Evolutionary conservation across 768 basidiomycete genomes (phyloP), one percentile per base, ranked within the genome.

Genomic region (Suillus subluteus): DNA sequence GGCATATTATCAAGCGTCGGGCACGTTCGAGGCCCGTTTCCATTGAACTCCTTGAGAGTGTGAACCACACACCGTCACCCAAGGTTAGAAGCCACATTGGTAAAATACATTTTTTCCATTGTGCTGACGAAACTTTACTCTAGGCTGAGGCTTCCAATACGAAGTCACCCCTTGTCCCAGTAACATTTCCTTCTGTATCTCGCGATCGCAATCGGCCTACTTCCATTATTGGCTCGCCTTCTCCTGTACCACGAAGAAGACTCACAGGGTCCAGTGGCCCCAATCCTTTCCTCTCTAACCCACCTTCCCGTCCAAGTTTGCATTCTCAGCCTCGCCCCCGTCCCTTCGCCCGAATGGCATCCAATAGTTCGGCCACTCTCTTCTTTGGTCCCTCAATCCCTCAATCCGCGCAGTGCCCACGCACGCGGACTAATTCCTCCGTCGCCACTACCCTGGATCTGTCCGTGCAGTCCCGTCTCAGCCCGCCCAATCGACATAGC

Each of bases 21-120:
- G 91, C 91, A 1, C 87, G 90, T 13, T 87, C 90, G 35, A 82
- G 91, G 62, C 91, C 91, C 2, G 81, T 92, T 16, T 92, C 91
- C 23, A 76, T 84, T 35, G 90, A 91, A 73, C 78, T 91, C 56
- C 80, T 87, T 21, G 84, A 88, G 74, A 83, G 83, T 68, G 75
- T 80, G 62, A 79, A 78, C 63, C 79, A 81, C 18, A 80, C 83
- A 2, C 72, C 81, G 40, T 85, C 87, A 46, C 82, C 82, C 8
- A 67, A 71, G 15, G 76, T 76, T 43, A 12, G 67, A 43, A 61
- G 30, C 11, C 26, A 43, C 26, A 30, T n/a, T 26, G 15, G 9
- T 61, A 26, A 30, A 37, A 37, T 37, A 37, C 26, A 23, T 18
- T 18, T 30, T 23, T 52, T 26, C 15, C 32, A 30, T 26, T 43